Percentiles rank a stretch among this genome's conserved stretches.
These are phyloP conservation scores for Stereocaulon alpinum DNA, from an alignment of 495 filamentous ascomycete species.

Conservation along the genomic window DNA sequence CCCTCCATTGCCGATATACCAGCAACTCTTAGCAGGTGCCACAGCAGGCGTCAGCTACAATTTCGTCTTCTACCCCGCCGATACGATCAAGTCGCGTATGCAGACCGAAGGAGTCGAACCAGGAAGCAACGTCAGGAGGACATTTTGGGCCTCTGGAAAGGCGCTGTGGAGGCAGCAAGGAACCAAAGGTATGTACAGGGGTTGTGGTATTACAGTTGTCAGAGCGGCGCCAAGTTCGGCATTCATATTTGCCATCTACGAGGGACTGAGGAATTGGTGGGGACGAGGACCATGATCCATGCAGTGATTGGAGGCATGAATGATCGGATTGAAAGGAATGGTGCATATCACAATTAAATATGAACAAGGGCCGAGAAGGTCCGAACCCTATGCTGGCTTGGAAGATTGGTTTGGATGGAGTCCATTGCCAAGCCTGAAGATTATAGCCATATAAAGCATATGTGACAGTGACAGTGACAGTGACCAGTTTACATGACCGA, in stretches of 20 bases:
- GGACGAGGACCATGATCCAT: conserved; percentile 23
- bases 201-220: conserved; percentile 86
- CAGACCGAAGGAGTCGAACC: conserved; percentile 68
- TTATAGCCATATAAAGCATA: neutral
- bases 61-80: conserved; percentile 91
- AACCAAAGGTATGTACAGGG: conserved; percentile 75
- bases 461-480: conserved; percentile 9
- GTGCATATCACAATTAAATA: neutral
- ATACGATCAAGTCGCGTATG: conserved; percentile 94
- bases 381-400: neutral
- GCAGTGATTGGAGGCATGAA: neutral
- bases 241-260: conserved; percentile 91
- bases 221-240: conserved; percentile 89
- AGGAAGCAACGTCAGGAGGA: conserved; percentile 32
- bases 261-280: conserved; percentile 64
- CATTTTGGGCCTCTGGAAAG: conserved; percentile 58
- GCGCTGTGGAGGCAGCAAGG: conserved; percentile 74
- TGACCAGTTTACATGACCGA: conserved; percentile 2
- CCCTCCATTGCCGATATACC: conserved; percentile 48
- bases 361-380: neutral
- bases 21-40: conserved; percentile 83
- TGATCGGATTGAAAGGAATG: too few species aligned
- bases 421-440: neutral
- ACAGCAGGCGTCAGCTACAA: conserved; percentile 88
- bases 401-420: neutral